phyloP scores from a whole-genome alignment of 1,284 basidiomycete species.

The Ustilago trichophora region DNA sequence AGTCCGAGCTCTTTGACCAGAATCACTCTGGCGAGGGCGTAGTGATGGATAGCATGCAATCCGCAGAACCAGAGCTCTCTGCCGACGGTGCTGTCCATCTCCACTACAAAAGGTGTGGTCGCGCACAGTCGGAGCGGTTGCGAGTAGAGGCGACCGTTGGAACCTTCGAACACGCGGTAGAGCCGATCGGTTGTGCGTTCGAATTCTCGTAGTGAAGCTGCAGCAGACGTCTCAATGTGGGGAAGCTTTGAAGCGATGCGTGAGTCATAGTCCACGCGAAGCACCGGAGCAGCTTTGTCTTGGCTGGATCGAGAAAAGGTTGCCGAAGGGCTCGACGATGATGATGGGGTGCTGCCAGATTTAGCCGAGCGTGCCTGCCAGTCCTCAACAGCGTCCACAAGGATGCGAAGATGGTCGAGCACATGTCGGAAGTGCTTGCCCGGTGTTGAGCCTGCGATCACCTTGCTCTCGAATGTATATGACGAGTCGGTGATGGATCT shows the following conservation, averaged over 20 bases:
- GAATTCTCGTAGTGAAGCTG: conserved; percentile 44
- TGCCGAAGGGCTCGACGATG: too few species aligned
- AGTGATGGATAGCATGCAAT: conserved; percentile 64
- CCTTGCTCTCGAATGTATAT: conserved; percentile 34
- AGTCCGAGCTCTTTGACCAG: conserved; percentile 53
- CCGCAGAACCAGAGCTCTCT: conserved; percentile 61
- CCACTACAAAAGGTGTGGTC: conserved; percentile 54
- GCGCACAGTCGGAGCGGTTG: conserved; percentile 46
- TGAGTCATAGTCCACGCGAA: conserved; percentile 55
- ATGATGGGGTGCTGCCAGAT: too few species aligned
- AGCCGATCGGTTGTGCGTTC: conserved; percentile 29
- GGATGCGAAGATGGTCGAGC: conserved; percentile 53
- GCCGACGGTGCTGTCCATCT: conserved; percentile 44
- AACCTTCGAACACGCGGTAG: conserved; percentile 24
- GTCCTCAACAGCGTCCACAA: conserved; percentile 43
- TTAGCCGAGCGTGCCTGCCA: conserved; percentile 31
- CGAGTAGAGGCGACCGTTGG: conserved; percentile 27
- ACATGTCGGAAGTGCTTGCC: conserved; percentile 60
- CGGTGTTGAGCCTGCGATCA: conserved; percentile 49
- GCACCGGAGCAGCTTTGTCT: too few species aligned
- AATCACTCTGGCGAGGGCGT: conserved; percentile 57
- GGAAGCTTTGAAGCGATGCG: conserved; percentile 33
- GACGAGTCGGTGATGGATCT: conserved; percentile 29
- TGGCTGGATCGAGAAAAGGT: too few species aligned
- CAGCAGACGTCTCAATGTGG: conserved; percentile 42